Evolutionary conservation across 169 alveolate species (phyloP).

Genomic region (Toxoplasma gondii): DNA sequence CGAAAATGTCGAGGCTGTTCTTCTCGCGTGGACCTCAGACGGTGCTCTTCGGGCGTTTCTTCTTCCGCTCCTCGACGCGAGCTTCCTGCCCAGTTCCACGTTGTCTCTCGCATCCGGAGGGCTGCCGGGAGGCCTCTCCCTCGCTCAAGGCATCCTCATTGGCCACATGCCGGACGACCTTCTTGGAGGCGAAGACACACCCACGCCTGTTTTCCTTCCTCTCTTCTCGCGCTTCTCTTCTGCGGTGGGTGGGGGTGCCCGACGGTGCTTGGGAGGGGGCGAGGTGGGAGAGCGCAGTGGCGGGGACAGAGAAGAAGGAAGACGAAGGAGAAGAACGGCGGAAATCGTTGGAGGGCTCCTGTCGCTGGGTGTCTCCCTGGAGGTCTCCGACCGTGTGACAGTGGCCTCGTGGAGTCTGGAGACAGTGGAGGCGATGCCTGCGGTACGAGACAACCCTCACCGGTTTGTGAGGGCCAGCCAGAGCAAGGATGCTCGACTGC

Average conservation of each 20-base stretch:
- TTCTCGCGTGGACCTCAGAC: background rate
- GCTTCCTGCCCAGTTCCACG: background rate
- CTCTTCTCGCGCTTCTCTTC: background rate
- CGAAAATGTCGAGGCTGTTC: background rate
- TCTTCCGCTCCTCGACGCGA: background rate
- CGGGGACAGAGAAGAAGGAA: background rate
- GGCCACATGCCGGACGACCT: background rate
- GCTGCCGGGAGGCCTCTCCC: background rate
- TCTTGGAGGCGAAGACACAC: slow-evolving; percentile 31
- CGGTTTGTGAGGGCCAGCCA: too few species aligned
- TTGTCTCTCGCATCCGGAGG: background rate
- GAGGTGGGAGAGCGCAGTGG: background rate
- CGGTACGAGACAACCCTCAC: too few species aligned
- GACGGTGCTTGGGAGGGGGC: background rate
- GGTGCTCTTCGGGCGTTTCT: background rate
- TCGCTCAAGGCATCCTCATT: background rate
- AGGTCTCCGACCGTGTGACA: background rate
- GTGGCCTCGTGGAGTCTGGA: slow-evolving; percentile 5
- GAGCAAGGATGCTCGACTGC: too few species aligned
- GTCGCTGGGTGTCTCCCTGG: background rate
- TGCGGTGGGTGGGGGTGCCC: background rate
- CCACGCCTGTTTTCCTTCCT: slow-evolving; percentile 28
- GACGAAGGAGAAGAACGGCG: background rate
- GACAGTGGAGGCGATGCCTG: background rate
- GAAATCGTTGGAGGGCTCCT: background rate